Conservation (phyloP, 352 stramenopile genomes). For the Pythium rishiriense region DNA sequence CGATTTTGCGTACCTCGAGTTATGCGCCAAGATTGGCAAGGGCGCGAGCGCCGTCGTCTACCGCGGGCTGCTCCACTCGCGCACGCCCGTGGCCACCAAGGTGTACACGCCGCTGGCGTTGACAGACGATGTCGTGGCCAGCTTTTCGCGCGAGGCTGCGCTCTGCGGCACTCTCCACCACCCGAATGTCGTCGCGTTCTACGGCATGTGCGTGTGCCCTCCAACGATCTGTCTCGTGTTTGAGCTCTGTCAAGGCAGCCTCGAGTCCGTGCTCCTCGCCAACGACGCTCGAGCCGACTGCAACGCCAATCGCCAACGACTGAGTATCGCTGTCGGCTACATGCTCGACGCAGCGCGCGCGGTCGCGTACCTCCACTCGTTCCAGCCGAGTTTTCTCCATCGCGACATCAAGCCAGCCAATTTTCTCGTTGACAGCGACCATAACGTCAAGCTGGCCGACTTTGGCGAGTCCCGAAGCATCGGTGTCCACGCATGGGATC, state of each 20-base stretch:
- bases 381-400: constrained; percentile 65
- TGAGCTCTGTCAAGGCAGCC: constrained; percentile 61
- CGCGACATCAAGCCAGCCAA: constrained; percentile 30
- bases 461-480: background rate
- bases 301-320: constrained; percentile 49
- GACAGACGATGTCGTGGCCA: constrained; percentile 53
- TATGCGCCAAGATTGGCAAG: constrained; percentile 39
- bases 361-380: constrained; percentile 75
- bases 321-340: constrained; percentile 33
- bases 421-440: constrained; percentile 64
- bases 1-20: constrained; percentile 64
- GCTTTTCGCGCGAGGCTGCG: no score
- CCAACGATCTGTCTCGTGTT: constrained; percentile 52
- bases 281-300: constrained; percentile 35
- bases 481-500: background rate
- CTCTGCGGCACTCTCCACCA: no score
- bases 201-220: constrained; percentile 22
- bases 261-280: constrained; percentile 52
- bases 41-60: constrained; percentile 63
- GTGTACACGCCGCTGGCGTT: constrained; percentile 64
- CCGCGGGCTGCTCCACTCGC: constrained; percentile 50
- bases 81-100: constrained; percentile 62
- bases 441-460: background rate
- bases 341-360: constrained; percentile 44
- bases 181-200: no score